Evolutionary conservation across 2,329 filamentous ascomycete genomes (phyloP).

Genomic region (Biscogniauxia marginata): DNA sequence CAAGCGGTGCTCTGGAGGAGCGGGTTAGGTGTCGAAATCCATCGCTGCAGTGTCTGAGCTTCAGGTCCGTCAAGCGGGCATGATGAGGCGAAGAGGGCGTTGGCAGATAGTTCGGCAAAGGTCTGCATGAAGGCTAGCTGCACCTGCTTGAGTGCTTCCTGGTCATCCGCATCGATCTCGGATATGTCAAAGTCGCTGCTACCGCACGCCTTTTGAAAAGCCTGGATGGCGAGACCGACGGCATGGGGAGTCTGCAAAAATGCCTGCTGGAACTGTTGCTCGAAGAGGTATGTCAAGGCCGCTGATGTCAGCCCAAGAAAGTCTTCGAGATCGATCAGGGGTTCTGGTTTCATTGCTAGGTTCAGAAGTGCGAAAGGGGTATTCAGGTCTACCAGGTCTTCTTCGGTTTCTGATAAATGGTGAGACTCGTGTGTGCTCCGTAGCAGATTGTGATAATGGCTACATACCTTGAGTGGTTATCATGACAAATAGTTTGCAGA

Average conservation of each 20-base stretch:
- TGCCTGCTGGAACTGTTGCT: slow-evolving; percentile 49
- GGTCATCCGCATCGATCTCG: slow-evolving; percentile 48
- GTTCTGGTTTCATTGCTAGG: slow-evolving; percentile 43
- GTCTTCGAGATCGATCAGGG: slow-evolving; percentile 50
- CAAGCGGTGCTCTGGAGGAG: slow-evolving; percentile 57
- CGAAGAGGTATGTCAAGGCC: slow-evolving; percentile 55
- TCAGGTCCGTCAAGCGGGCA: slow-evolving; percentile 45
- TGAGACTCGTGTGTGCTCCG: background rate
- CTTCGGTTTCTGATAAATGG: slow-evolving; percentile 43
- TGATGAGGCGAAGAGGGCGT: slow-evolving; percentile 43
- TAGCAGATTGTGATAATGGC: background rate
- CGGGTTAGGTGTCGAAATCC: slow-evolving; percentile 42
- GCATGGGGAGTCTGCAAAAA: slow-evolving; percentile 42
- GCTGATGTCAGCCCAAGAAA: slow-evolving; percentile 52
- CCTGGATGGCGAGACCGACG: slow-evolving; percentile 44
- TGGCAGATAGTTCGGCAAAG: slow-evolving; percentile 51
- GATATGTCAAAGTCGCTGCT: slow-evolving; percentile 35
- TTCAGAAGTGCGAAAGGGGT: slow-evolving; percentile 51
- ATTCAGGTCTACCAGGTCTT: slow-evolving; percentile 40
- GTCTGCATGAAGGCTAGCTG: slow-evolving; percentile 50
- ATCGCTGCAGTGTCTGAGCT: slow-evolving; percentile 43
- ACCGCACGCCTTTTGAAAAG: slow-evolving; percentile 48
- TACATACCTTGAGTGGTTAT: slow-evolving; percentile 48
- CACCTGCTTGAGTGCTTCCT: slow-evolving; percentile 46
- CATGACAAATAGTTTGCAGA: slow-evolving; percentile 57